A percentile compares a stretch with the other conserved stretches of the same genome.
These are phyloP conservation scores for Amaranthus hypochondriacus DNA, from an alignment of 148 eudicot genomes.

Conservation along the genomic window DNA sequence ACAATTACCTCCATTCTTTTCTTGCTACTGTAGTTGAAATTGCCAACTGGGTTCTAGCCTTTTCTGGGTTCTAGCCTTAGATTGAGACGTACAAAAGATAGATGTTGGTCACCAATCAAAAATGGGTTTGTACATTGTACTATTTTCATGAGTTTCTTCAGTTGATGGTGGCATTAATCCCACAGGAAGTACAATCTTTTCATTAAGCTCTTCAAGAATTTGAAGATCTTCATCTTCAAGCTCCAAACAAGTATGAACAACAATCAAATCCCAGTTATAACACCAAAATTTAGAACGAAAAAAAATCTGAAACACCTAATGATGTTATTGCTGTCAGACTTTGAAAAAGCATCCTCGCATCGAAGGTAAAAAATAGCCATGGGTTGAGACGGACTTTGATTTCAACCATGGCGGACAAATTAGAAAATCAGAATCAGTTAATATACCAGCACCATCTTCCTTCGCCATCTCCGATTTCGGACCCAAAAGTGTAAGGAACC, in stretches of 20 bases:
- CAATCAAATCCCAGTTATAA: conserved; percentile 22
- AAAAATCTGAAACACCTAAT: background rate
- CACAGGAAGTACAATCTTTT: conserved; percentile 34
- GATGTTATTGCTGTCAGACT: background rate
- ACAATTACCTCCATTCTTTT: no score
- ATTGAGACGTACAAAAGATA: no score
- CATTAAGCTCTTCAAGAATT: conserved; percentile 19
- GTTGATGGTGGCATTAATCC: conserved; percentile 19
- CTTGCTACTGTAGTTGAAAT: no score
- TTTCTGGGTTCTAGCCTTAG: no score
- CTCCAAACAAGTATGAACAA: conserved; percentile 24
- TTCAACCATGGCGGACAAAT: conserved; percentile 12
- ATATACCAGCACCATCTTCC: background rate
- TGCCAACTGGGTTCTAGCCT: no score
- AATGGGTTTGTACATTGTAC: conserved; percentile 15
- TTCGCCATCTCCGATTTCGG: background rate
- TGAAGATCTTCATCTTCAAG: conserved; percentile 29
- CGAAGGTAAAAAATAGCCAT: background rate
- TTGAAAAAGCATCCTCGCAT: background rate
- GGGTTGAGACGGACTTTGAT: no score
- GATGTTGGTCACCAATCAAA: conserved; percentile 14
- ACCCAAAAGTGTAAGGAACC: conserved; percentile 3
- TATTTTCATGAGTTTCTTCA: background rate
- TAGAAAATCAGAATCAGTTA: background rate
- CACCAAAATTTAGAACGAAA: background rate